Percentiles rank a stretch among this genome's conserved stretches.
These are phyloP conservation scores for Jatropha podagrica DNA, from an alignment of 441 rosid species.

Conservation along the genomic window DNA sequence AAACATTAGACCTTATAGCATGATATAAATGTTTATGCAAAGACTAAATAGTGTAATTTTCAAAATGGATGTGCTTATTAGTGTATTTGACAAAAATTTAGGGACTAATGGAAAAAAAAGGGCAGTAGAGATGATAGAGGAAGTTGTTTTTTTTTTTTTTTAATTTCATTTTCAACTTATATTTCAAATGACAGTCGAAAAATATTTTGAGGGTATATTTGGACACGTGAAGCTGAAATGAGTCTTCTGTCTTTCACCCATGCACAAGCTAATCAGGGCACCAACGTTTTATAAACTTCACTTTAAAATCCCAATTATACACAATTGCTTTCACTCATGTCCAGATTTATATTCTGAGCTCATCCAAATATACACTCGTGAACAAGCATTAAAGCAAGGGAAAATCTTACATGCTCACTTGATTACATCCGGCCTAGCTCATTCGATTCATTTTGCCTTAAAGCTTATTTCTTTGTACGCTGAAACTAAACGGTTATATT, in stretches of 20 bases:
- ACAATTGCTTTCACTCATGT: constrained; percentile 35
- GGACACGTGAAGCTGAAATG: neutral
- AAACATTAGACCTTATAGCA: too few species aligned
- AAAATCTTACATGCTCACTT: constrained; percentile 55
- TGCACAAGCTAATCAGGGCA: constrained; percentile 9
- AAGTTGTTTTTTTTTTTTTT: too few species aligned
- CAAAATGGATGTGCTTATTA: too few species aligned
- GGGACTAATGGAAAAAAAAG: too few species aligned
- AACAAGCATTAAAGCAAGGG: constrained; percentile 38
- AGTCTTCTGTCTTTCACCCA: neutral
- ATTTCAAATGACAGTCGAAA: too few species aligned
- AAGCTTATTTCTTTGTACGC: constrained; percentile 50
- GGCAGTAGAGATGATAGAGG: too few species aligned
- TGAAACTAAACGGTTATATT: constrained; percentile 31
- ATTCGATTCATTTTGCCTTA: constrained; percentile 36
- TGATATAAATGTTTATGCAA: too few species aligned
- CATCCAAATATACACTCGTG: constrained; percentile 33
- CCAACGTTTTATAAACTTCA: constrained; percentile 3
- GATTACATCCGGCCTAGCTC: constrained; percentile 42
- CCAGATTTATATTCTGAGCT: constrained; percentile 34
- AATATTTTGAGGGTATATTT: too few species aligned
- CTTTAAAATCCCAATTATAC: constrained; percentile 14
- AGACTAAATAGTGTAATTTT: too few species aligned
- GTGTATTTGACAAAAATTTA: too few species aligned
- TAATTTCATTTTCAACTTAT: too few species aligned